These are phyloP conservation scores for Ceratobasidium papillatum DNA, from an alignment of 1,284 basidiomycete genomes.

Conservation along the genomic window DNA sequence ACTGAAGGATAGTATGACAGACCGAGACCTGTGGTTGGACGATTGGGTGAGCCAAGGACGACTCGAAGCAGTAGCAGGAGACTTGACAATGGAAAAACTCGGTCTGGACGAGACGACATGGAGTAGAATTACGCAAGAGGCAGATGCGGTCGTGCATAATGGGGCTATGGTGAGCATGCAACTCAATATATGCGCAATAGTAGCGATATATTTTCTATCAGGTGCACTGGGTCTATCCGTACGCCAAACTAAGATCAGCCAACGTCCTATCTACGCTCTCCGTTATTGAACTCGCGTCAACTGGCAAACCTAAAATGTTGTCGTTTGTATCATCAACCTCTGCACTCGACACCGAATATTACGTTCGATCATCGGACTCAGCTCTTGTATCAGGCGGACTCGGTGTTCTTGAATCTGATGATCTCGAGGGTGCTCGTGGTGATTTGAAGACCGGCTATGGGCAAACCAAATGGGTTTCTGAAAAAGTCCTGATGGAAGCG, in stretches of 20 bases:
- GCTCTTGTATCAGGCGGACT: slow-evolving; percentile 57
- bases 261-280: slow-evolving; percentile 93
- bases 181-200: neutral
- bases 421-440: slow-evolving; percentile 85
- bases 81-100: slow-evolving; percentile 80
- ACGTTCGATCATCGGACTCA: slow-evolving; percentile 86
- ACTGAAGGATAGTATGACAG: slow-evolving; percentile 78
- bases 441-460: slow-evolving; percentile 93
- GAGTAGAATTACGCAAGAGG: slow-evolving; percentile 74
- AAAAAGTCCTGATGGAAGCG: slow-evolving; percentile 92
- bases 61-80: slow-evolving; percentile 88
- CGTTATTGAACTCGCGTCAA: slow-evolving; percentile 79
- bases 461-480: slow-evolving; percentile 98
- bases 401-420: slow-evolving; percentile 88
- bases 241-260: slow-evolving; percentile 88
- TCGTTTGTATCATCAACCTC: slow-evolving; percentile 96
- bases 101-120: slow-evolving; percentile 77
- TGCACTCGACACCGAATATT: slow-evolving; percentile 90
- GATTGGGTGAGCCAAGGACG: slow-evolving; percentile 77
- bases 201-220: slow-evolving; percentile 49
- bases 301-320: slow-evolving; percentile 79
- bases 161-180: slow-evolving; percentile 82
- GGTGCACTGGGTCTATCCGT: slow-evolving; percentile 99
- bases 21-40: slow-evolving; percentile 93
- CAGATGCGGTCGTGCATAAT: slow-evolving; percentile 92